phyloP scores from a whole-genome alignment of 1,139 yeast genomes.

The Sugiyamaella sp. region DNA sequence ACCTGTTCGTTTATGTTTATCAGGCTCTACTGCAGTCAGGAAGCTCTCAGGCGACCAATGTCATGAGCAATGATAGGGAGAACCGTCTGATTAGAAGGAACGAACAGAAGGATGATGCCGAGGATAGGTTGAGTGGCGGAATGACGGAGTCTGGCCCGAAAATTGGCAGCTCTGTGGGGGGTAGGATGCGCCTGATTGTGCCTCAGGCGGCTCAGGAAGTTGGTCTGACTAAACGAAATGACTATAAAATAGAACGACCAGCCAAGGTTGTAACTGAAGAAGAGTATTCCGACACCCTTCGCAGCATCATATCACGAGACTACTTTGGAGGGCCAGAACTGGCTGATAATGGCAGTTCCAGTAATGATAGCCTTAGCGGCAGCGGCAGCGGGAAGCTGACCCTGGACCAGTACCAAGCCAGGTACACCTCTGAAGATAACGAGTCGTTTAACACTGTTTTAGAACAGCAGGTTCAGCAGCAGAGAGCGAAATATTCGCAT shows the following conservation, averaged over 20 bases:
- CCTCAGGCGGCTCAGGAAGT: neutral
- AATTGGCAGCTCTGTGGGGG: constrained; percentile 26
- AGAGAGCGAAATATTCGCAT: constrained; percentile 35
- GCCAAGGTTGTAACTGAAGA: constrained; percentile 34
- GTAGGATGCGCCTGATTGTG: constrained; percentile 24
- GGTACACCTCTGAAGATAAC: constrained; percentile 43
- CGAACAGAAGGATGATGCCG: neutral
- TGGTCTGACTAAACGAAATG: neutral
- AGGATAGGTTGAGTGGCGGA: too few species aligned
- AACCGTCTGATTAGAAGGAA: neutral
- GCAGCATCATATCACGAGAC: constrained; percentile 38
- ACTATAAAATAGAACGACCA: constrained; percentile 5
- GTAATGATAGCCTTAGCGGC: constrained; percentile 13
- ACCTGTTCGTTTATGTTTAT: too few species aligned
- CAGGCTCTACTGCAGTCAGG: too few species aligned
- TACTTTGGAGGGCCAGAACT: constrained; percentile 38
- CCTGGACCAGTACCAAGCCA: constrained; percentile 35
- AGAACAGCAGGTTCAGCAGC: constrained; percentile 30
- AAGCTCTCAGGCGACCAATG: neutral
- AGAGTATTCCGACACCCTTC: constrained; percentile 37
- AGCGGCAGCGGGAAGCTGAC: constrained; percentile 3
- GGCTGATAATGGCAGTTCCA: constrained; percentile 22
- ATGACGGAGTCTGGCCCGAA: constrained; percentile 19
- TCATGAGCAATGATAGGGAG: neutral
- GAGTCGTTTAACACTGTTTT: constrained; percentile 37